phyloP scores from a whole-genome alignment of 768 basidiomycete species.

The Trametopsis cervina region DNA sequence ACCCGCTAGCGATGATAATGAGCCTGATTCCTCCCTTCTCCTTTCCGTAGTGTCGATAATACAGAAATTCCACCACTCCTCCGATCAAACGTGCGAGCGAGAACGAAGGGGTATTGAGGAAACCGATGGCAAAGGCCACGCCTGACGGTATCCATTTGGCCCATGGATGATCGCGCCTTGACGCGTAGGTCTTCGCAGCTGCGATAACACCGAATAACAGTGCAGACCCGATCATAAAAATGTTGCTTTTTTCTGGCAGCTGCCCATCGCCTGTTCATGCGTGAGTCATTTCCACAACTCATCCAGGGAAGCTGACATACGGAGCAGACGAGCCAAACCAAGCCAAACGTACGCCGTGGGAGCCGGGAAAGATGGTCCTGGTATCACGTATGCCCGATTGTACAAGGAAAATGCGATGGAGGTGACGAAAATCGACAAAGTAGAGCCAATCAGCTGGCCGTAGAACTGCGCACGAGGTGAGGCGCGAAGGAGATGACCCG shows the following conservation, averaged over 20 bases:
- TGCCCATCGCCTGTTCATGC: slow-evolving; percentile 63
- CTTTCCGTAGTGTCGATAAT: slow-evolving; percentile 36
- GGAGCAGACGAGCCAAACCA: slow-evolving; percentile 64
- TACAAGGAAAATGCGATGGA: slow-evolving; percentile 85
- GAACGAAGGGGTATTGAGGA: slow-evolving; percentile 93
- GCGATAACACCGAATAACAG: slow-evolving; percentile 63
- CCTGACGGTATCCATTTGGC: slow-evolving; percentile 88
- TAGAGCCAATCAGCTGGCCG: slow-evolving; percentile 87
- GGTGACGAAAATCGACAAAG: slow-evolving; percentile 83
- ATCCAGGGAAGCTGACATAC: slow-evolving; percentile 35
- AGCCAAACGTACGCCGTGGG: slow-evolving; percentile 96
- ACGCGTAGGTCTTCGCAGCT: slow-evolving; percentile 54
- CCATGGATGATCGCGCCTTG: slow-evolving; percentile 40
- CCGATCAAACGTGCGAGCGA: slow-evolving; percentile 88
- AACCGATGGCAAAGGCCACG: slow-evolving; percentile 92
- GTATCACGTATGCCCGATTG: slow-evolving; percentile 80
- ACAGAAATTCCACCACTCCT: slow-evolving; percentile 72
- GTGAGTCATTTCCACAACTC: neutral
- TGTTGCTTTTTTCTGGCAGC: slow-evolving; percentile 65
- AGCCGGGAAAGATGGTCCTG: slow-evolving; percentile 92
- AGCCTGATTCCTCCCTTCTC: slow-evolving; percentile 60
- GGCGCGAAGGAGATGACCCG: slow-evolving; percentile 86
- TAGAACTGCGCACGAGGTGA: slow-evolving; percentile 94
- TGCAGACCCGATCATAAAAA: slow-evolving; percentile 79
- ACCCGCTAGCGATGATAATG: slow-evolving; percentile 89